Percentiles rank a stretch among this genome's conserved stretches.
These are phyloP conservation scores for Wickerhamomyces chaumierensis DNA, from an alignment of 805 yeast species.

Conservation along the genomic window DNA sequence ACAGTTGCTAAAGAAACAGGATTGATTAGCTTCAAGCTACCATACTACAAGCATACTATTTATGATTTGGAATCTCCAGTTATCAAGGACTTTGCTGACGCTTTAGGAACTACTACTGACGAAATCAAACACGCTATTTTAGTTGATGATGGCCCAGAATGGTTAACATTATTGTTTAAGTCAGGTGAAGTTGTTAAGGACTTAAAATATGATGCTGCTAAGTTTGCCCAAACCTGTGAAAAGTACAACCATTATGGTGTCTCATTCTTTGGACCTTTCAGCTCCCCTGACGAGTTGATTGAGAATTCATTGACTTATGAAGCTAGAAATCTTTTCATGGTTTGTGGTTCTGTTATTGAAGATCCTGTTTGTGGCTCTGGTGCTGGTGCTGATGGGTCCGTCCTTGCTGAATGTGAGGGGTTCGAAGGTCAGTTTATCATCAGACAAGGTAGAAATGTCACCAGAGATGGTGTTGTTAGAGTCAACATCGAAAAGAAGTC, in stretches of 20 bases:
- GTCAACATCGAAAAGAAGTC: slow-evolving; percentile 14
- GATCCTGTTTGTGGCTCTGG: slow-evolving; percentile 51
- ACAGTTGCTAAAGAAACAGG: slow-evolving; percentile 13
- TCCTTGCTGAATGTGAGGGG: slow-evolving; percentile 16
- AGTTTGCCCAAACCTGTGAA: slow-evolving; percentile 12
- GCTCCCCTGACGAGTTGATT: slow-evolving; percentile 2
- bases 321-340: slow-evolving; percentile 32
- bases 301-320: slow-evolving; percentile 17
- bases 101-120: slow-evolving; percentile 4
- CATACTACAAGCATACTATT: slow-evolving; percentile 4
- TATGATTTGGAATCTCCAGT: neutral
- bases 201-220: slow-evolving; percentile 22
- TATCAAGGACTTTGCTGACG: slow-evolving; percentile 8
- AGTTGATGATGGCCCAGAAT: slow-evolving; percentile 34
- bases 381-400: slow-evolving; percentile 22
- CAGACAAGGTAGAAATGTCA: slow-evolving; percentile 28
- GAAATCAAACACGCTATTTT: slow-evolving; percentile 16
- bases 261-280: slow-evolving; percentile 27
- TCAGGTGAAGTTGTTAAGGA: slow-evolving; percentile 22
- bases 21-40: slow-evolving; percentile 20
- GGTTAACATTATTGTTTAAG: slow-evolving; percentile 28
- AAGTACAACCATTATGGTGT: slow-evolving; percentile 23
- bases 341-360: slow-evolving; percentile 25
- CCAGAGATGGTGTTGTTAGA: slow-evolving; percentile 26
- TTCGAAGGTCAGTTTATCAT: slow-evolving; percentile 15